Evolutionary conservation across 306 rosid genomes (phyloP).

Genomic region (Lablab purpureus): DNA sequence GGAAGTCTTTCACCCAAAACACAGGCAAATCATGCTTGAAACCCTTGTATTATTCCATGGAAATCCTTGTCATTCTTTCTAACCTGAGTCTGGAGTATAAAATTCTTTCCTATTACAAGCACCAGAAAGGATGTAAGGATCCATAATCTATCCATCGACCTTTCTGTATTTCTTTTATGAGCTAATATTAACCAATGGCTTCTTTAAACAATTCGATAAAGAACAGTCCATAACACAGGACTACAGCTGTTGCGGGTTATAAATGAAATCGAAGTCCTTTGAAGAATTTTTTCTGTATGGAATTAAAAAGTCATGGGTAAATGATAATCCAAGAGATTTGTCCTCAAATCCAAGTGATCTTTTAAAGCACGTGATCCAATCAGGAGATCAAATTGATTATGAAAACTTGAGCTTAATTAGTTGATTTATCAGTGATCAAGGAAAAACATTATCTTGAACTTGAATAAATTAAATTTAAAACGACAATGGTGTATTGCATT

Average conservation of each 20-base stretch:
- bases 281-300: background rate
- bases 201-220: background rate
- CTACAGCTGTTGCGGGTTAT: background rate
- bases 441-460: background rate
- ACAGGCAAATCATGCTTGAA: constrained; percentile 14
- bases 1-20: constrained; percentile 7
- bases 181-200: background rate
- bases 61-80: constrained; percentile 1
- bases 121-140: background rate
- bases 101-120: constrained; percentile 22
- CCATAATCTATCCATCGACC: background rate
- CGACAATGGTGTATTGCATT: background rate
- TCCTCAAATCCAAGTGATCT: constrained; percentile 1
- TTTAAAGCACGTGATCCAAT: constrained; percentile 14
- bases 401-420: constrained; percentile 17
- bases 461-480: constrained; percentile 3
- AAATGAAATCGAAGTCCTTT: background rate
- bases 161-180: background rate
- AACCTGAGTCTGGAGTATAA: constrained; percentile 8
- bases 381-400: constrained; percentile 9
- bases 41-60: background rate
- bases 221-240: background rate
- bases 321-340: background rate
- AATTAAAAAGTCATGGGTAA: background rate
- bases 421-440: constrained; percentile 15